Evolutionary conservation across 1,139 yeast genomes (phyloP).

Genomic region (Tardiomyces blankii): DNA sequence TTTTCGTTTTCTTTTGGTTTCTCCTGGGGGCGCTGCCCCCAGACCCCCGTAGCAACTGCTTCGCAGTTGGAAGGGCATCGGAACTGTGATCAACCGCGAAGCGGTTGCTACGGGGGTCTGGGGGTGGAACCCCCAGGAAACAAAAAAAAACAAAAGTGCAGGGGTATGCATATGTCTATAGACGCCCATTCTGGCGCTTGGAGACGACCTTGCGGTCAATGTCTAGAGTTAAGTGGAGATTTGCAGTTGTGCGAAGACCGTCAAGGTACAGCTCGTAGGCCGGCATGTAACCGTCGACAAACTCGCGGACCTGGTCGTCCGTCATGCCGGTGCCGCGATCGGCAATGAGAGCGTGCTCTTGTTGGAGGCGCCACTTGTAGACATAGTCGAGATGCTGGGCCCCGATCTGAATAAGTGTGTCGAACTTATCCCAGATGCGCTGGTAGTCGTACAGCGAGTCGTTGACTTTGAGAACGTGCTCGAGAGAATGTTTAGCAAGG

Average conservation of each 20-base stretch:
- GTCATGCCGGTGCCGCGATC: constrained; percentile 66
- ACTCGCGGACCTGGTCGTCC: constrained; percentile 50
- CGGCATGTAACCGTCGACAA: constrained; percentile 82
- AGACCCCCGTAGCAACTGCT: too few relatives aligned
- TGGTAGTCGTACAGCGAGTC: constrained; percentile 37
- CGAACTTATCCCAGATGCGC: constrained; percentile 46
- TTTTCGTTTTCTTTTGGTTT: too few relatives aligned
- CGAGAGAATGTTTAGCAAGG: constrained; percentile 13
- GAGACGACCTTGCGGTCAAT: background rate
- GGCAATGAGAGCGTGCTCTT: constrained; percentile 58
- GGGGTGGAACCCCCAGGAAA: too few relatives aligned
- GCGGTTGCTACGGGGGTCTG: too few relatives aligned
- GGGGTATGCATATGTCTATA: too few relatives aligned
- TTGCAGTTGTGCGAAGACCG: constrained; percentile 22
- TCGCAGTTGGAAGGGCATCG: too few relatives aligned
- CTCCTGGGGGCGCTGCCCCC: too few relatives aligned
- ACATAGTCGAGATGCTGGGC: constrained; percentile 54
- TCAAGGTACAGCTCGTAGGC: constrained; percentile 61
- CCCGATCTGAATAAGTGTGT: constrained; percentile 50
- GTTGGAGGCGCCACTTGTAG: constrained; percentile 73
- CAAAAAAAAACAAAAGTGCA: too few relatives aligned
- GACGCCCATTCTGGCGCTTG: constrained; percentile 2
- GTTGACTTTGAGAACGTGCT: constrained; percentile 37
- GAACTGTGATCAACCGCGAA: too few relatives aligned
- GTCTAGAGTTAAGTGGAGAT: too few relatives aligned